These are phyloP conservation scores for Melampsora larici-populina DNA, from an alignment of 1,284 basidiomycete genomes.

Conservation along the genomic window DNA sequence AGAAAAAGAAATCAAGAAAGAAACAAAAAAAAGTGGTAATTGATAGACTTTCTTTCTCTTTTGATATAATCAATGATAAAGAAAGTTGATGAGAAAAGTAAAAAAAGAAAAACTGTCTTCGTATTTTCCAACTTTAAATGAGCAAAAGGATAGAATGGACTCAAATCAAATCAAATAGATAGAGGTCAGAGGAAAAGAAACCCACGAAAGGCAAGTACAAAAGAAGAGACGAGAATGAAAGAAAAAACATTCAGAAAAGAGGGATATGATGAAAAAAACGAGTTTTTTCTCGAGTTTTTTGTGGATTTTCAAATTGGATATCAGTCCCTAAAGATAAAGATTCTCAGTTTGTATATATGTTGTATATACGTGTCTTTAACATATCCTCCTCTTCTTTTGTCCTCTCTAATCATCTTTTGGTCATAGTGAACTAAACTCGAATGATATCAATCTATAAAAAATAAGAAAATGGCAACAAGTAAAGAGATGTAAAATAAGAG, in stretches of 20 bases:
- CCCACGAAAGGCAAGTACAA: not conserved
- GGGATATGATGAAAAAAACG: not conserved
- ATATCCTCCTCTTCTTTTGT: too few relatives aligned
- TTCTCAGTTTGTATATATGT: too few relatives aligned
- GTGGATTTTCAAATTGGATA: too few relatives aligned
- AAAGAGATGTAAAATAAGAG: not conserved
- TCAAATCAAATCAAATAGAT: not conserved
- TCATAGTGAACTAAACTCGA: too few relatives aligned
- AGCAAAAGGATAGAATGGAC: not conserved
- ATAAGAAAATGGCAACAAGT: not conserved
- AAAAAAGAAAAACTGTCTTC: not conserved
- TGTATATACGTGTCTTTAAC: too few relatives aligned
- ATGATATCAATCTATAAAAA: not conserved
- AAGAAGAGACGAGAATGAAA: not conserved
- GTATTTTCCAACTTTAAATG: not conserved
- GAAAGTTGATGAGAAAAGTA: not conserved
- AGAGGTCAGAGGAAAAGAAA: not conserved
- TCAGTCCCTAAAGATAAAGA: too few relatives aligned
- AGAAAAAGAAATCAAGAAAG: not conserved
- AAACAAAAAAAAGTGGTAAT: conserved; percentile 1
- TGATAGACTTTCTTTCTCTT: not conserved
- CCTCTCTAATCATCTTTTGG: too few relatives aligned
- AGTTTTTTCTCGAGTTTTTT: not conserved
- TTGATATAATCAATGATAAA: conserved; percentile 3
- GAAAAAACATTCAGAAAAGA: not conserved